Evolutionary conservation across 2,329 filamentous ascomycete genomes (phyloP).

Genomic region (Onygena corvina): DNA sequence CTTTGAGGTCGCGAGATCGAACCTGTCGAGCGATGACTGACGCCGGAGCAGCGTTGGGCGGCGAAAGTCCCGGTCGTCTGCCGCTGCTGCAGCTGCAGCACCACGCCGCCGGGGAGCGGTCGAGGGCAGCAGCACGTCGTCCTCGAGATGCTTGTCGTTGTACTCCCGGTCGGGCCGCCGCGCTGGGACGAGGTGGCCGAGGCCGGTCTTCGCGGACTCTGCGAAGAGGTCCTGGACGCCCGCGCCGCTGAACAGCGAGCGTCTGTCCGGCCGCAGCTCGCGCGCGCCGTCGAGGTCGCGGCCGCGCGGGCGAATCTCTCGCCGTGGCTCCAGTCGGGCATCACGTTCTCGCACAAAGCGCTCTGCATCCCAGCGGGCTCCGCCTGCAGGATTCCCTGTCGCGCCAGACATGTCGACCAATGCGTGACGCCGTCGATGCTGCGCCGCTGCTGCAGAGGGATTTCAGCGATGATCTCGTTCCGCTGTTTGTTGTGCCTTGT

Average conservation of each 20-base stretch:
- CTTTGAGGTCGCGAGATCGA: conserved; percentile 59
- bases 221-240: background rate
- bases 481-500: too few species aligned
- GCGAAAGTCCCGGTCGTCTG: background rate
- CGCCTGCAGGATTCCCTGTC: conserved; percentile 11
- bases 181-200: conserved; percentile 15
- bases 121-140: too few species aligned
- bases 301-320: conserved; percentile 2
- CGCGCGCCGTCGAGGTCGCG: background rate
- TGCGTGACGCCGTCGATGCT: background rate
- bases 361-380: conserved; percentile 30
- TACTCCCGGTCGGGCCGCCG: conserved; percentile 29
- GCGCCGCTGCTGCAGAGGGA: too few species aligned
- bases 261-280: conserved; percentile 14
- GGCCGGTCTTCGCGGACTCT: background rate
- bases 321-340: conserved; percentile 25
- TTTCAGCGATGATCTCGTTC: too few species aligned
- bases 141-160: conserved; percentile 27
- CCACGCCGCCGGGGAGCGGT: too few species aligned
- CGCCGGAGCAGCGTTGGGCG: conserved; percentile 57
- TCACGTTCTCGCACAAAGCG: conserved; percentile 35
- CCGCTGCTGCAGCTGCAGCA: too few species aligned
- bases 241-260: conserved; percentile 3
- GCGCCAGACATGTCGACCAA: conserved; percentile 2
- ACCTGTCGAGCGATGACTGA: conserved; percentile 83